A percentile compares a stretch with the other conserved stretches of the same genome.
Conservation (phyloP, 2,329 filamentous ascomycete species). For the Lomentospora prolificans region DNA sequence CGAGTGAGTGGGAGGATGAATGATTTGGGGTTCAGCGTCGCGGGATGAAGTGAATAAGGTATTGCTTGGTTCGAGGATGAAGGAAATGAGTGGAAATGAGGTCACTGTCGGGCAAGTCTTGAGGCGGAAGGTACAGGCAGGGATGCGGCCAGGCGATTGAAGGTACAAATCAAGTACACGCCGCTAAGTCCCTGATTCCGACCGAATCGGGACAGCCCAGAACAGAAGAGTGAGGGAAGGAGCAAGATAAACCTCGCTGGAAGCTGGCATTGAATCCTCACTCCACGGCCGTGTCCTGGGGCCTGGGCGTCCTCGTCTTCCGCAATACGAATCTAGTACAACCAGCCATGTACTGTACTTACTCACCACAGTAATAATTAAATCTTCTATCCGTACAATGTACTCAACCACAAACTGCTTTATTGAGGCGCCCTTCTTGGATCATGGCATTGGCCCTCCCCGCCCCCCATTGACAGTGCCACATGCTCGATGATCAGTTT, state of each 20-base stretch:
- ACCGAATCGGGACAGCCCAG: not conserved
- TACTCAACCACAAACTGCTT: too few relatives aligned
- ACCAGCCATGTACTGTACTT: too few relatives aligned
- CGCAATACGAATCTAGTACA: too few relatives aligned
- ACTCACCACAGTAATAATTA: too few relatives aligned
- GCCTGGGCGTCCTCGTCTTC: too few relatives aligned
- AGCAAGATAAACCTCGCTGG: not conserved
- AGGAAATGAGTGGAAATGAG: slow-evolving; percentile 6
- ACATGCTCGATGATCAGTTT: too few relatives aligned
- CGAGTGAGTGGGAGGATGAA: not conserved
- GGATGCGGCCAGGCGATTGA: not conserved
- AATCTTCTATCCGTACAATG: too few relatives aligned
- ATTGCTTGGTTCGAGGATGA: not conserved
- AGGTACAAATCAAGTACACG: not conserved
- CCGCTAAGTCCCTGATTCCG: not conserved
- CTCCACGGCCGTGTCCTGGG: too few relatives aligned
- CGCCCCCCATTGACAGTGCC: too few relatives aligned
- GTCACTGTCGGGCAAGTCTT: not conserved
- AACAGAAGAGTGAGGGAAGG: not conserved
- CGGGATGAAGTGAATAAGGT: not conserved
- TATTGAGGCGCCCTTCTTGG: too few relatives aligned
- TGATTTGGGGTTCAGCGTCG: not conserved
- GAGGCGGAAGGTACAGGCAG: not conserved
- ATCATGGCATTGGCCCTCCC: too few relatives aligned
- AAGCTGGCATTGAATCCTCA: too few relatives aligned